Evolutionary conservation across 1,139 yeast species (phyloP), one percentile per base, ranked within the genome.

Genomic region (Pichia kudriavzevii): DNA sequence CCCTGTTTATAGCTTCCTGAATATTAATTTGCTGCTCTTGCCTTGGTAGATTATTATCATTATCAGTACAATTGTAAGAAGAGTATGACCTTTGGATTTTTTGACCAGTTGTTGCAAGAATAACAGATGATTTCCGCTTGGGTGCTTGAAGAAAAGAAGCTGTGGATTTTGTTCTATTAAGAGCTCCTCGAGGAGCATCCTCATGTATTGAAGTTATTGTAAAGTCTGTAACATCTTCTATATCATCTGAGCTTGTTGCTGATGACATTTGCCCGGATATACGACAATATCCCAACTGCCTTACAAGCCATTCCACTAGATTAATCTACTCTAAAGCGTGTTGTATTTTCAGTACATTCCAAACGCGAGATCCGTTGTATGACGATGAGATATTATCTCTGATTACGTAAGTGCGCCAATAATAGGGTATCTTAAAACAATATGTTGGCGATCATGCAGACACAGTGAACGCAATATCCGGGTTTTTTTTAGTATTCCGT

Each of bases 21-120:
- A 7, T 14, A 15, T 15, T 26, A 6, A 12, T 10, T 26, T 26
- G 17, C 7, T 11, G 3, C 11, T 26, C 16, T 11, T 13, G 28
- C 28, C 26, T 3, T 13, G 22, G 10, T 8, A 29, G 19, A 7
- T 11, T 22, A 4, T 23, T 16, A 12, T 18, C 28, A 13, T n/a
- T 15, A 7, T 13, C 13, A 14, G 7, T 7, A 21, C 18, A 11
- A 19, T 33, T 29, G 47, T 55, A 52, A 14, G 49, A 46, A 1
- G 59, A 50, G 31, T 53, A 54, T 13, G 48, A 36, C 25, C 54
- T 36, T 32, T 48, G 45, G 4, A 50, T 31, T 32, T 43, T 48
- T 24, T 42, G 40, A 4, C 59, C 60, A 1, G 59, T 50, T 12
- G 45, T 44, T 1, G 60, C 56, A 32, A 50, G 35, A 7, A 56